Evolutionary conservation across 257 asterid species (phyloP).

Genomic region (Eucommia ulmoides): DNA sequence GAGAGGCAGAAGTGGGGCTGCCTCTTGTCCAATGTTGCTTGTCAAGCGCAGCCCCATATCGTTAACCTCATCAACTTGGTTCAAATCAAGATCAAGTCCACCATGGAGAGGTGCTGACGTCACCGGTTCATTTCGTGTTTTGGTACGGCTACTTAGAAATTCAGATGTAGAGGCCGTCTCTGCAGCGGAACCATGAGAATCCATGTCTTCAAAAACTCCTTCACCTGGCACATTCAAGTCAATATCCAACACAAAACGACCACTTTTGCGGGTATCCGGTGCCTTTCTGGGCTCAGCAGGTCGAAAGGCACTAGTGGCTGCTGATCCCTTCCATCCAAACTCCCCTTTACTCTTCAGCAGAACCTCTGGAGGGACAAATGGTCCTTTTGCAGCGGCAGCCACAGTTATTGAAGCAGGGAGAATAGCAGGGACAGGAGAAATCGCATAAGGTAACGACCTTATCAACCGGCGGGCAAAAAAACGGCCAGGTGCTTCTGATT

Average conservation of each 20-base stretch:
- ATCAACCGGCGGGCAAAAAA: conserved; percentile 23
- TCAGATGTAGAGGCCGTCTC: conserved; percentile 8
- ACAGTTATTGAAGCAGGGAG: conserved; percentile 51
- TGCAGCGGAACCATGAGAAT: conserved; percentile 21
- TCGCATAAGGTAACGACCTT: conserved; percentile 22
- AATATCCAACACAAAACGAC: conserved; percentile 31
- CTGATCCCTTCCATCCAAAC: conserved; percentile 94
- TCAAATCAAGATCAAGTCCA: conserved; percentile 47
- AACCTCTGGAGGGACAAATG: conserved; percentile 84
- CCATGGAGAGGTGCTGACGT: conserved; percentile 17
- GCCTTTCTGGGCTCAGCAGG: conserved; percentile 91
- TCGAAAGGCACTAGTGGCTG: conserved; percentile 96
- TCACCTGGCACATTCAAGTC: conserved; percentile 51
- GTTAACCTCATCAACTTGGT: conserved; percentile 30
- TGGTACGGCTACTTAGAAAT: conserved; percentile 4
- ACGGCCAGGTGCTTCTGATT: conserved; percentile 14
- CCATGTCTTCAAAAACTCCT: conserved; percentile 33
- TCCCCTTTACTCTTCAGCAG: conserved; percentile 64
- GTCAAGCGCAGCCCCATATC: conserved; percentile 25
- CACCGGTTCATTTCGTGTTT: too few species aligned
- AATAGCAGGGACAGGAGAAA: conserved; percentile 21
- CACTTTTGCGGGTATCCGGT: conserved; percentile 27
- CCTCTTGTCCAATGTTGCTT: conserved; percentile 19
- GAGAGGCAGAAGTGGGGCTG: conserved; percentile 10
- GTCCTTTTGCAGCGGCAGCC: conserved; percentile 84